phyloP scores from a whole-genome alignment of 257 asterid species.

The Anisodus acutangulus region DNA sequence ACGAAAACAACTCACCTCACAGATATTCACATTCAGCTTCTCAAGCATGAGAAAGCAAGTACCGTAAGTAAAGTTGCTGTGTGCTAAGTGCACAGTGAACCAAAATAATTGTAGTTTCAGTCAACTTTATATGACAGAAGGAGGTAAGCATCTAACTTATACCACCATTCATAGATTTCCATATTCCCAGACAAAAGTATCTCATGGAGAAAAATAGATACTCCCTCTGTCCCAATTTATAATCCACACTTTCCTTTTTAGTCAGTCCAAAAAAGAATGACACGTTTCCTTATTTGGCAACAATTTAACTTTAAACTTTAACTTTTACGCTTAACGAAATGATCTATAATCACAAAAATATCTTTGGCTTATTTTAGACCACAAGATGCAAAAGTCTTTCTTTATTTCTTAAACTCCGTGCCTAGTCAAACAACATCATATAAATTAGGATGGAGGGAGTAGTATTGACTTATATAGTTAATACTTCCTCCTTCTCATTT shows the following conservation, averaged over 20 bases:
- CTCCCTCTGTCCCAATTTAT: no score
- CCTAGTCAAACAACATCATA: no score
- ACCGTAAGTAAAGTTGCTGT: not conserved
- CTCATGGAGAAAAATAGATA: not conserved
- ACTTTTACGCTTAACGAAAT: no score
- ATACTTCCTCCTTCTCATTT: not conserved
- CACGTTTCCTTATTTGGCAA: no score
- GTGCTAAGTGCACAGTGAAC: slow-evolving; percentile 4
- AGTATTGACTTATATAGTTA: not conserved
- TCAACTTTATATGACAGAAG: not conserved
- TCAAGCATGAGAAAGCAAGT: not conserved
- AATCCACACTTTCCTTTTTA: no score
- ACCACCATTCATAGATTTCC: not conserved
- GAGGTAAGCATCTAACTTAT: slow-evolving; percentile 11
- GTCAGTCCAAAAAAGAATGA: no score
- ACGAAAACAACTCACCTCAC: not conserved
- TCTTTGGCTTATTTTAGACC: no score
- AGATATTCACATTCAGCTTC: slow-evolving; percentile 3
- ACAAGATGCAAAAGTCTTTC: no score
- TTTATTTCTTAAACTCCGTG: no score
- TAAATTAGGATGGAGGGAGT: no score
- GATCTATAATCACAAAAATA: no score
- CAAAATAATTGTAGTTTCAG: not conserved
- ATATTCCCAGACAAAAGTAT: slow-evolving; percentile 18
- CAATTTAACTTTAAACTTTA: no score